These are phyloP conservation scores for Dichotomocladium elegans DNA, from an alignment of 371 early-diverging fungal genomes.

Conservation along the genomic window DNA sequence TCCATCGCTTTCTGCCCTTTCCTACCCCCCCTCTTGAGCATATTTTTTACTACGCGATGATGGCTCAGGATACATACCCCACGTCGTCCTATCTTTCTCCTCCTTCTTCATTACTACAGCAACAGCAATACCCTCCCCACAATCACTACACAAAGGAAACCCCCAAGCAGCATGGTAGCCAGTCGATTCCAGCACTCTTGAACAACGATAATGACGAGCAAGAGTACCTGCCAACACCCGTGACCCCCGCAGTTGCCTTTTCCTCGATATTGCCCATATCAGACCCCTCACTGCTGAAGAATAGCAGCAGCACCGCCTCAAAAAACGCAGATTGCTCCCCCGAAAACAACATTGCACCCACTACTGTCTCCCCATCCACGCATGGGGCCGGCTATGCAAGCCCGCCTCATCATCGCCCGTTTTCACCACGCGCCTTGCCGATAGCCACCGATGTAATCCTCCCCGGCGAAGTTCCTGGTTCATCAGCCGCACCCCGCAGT, in stretches of 20 bases:
- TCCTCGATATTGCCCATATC: conserved; percentile 1
- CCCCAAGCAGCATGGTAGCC: conserved; percentile 2
- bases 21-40: neutral
- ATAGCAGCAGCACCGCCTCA: no score
- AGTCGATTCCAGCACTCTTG: conserved; percentile 4
- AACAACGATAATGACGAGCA: conserved; percentile 3
- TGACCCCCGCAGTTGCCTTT: conserved; percentile 17
- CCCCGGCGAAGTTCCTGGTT: no score
- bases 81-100: neutral
- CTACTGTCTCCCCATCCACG: no score
- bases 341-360: no score
- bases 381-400: no score
- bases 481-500: no score
- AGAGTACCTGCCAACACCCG: conserved; percentile 19
- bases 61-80: neutral
- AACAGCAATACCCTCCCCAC: neutral
- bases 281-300: no score
- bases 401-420: no score
- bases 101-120: neutral
- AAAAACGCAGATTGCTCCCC: no score
- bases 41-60: neutral
- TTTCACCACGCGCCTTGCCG: no score
- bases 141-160: neutral
- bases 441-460: neutral
- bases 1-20: neutral